Evolutionary conservation across 441 rosid genomes (phyloP), one percentile per base, ranked within the genome.

Genomic region (Erodium texanum): DNA sequence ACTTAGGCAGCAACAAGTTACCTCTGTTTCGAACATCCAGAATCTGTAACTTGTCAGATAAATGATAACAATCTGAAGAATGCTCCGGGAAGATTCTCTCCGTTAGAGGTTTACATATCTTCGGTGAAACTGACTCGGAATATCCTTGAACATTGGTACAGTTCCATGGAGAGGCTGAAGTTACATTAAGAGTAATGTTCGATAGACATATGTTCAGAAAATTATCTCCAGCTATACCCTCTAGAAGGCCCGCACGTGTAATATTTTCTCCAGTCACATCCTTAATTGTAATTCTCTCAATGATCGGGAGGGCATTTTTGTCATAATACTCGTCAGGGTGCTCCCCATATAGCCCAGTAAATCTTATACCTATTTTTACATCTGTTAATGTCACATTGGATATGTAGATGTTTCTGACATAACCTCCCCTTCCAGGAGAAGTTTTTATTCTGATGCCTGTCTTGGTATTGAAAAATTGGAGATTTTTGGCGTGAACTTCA

Each of bases 371-470:
- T 48, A 78, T 76, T 23, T 79, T 72, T 20, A 94, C 99, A 75
- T 80, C 77, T 50, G 76, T 75, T 74, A 94, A 71, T 58, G 82
- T 80, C 79, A 89, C 74, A 70, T 89, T 84, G 15, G 91, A 84
- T 70, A 89, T 61, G 62, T 77, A 78, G 69, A 94, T 76, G 75
- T 94, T 86, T 79, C 89, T 85, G 29, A 94, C 91, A 68, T 91
- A 91, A 59, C 97, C 99, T 3, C 99, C 97, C 72, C 99, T 82
- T 72, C 97, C 99, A 0, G 93, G 88, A 65, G 99, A 82, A 14
- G 97, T 91, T 81, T 94, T 94, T 78, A 94, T 79, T 77, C 89
- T 81, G 23, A 91, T 83, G 62, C 85, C 97, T 0, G 85, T 82
- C n/a, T 65, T 82, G 12, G 99, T 81, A 74, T 87, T 76, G 82